phyloP scores from a whole-genome alignment of 306 rosid genomes.

The Corylus avellana region DNA sequence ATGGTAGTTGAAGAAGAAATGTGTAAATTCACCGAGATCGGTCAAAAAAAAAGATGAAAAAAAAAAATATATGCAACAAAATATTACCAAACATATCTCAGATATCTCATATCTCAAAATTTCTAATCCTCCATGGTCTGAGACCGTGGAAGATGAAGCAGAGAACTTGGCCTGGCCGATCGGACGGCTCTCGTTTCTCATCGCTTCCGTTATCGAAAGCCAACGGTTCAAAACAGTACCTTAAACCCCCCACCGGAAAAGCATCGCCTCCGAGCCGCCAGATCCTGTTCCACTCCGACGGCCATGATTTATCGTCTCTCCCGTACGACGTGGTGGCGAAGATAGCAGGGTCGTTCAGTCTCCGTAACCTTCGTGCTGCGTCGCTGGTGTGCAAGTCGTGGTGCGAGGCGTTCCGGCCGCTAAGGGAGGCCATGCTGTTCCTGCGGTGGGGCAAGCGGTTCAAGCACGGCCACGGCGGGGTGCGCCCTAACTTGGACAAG shows the following conservation, averaged over 20 bases:
- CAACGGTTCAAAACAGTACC: background rate
- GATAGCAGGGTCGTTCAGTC: slow-evolving; percentile 58
- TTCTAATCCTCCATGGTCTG: no score
- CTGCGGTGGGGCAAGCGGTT: slow-evolving; percentile 72
- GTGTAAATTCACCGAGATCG: no score
- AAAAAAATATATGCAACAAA: no score
- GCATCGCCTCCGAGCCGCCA: slow-evolving; percentile 18
- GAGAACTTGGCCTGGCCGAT: slow-evolving; percentile 51
- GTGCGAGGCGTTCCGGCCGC: slow-evolving; percentile 65
- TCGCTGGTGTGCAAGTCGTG: slow-evolving; percentile 78
- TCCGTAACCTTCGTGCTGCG: slow-evolving; percentile 56
- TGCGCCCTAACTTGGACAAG: slow-evolving; percentile 48
- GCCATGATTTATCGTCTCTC: slow-evolving; percentile 58
- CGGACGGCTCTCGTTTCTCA: slow-evolving; percentile 49
- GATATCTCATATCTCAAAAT: no score
- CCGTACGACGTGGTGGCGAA: slow-evolving; percentile 64
- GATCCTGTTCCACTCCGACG: slow-evolving; percentile 16
- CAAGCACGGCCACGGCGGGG: slow-evolving; percentile 75
- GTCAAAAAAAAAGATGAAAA: no score
- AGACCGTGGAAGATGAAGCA: slow-evolving; percentile 37
- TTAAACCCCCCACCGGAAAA: background rate
- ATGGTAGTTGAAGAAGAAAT: no score
- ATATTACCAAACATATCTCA: no score
- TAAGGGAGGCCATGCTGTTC: slow-evolving; percentile 71
- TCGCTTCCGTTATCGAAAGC: slow-evolving; percentile 33